A percentile compares a stretch with the other conserved stretches of the same genome.
These are phyloP conservation scores for Canavalia gladiata DNA, from an alignment of 306 rosid genomes.

Conservation along the genomic window DNA sequence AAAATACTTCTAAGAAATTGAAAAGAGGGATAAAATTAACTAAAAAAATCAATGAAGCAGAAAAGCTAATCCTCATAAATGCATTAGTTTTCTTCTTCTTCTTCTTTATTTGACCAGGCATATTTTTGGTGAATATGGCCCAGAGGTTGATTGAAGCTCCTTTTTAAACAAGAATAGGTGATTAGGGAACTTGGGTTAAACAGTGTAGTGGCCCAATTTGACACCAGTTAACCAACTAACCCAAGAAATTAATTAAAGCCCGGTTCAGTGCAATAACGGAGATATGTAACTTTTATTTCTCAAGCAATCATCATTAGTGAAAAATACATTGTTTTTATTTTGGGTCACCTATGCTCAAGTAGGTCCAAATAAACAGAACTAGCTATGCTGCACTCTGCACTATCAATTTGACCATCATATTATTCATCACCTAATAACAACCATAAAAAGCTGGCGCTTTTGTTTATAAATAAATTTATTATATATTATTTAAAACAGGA, in stretches of 20 bases:
- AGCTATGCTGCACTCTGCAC: neutral
- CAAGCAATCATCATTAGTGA: neutral
- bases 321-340: neutral
- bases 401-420: slow-evolving; percentile 2
- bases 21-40: neutral
- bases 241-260: neutral
- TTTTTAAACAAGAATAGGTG: neutral
- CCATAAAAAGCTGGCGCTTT: neutral
- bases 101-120: too few relatives aligned
- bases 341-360: neutral
- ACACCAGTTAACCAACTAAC: neutral
- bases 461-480: neutral
- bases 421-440: neutral
- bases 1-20: neutral
- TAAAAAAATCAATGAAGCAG: neutral
- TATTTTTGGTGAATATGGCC: too few relatives aligned
- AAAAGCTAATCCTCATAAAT: neutral
- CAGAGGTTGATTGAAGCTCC: neutral
- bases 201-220: neutral
- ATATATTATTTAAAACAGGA: too few relatives aligned
- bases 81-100: too few relatives aligned
- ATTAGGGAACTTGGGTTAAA: neutral
- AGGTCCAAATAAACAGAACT: neutral
- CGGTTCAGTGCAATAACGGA: neutral
- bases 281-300: neutral